Conservation (phyloP, 257 asterid species). For the Capsicum baccatum region DNA sequence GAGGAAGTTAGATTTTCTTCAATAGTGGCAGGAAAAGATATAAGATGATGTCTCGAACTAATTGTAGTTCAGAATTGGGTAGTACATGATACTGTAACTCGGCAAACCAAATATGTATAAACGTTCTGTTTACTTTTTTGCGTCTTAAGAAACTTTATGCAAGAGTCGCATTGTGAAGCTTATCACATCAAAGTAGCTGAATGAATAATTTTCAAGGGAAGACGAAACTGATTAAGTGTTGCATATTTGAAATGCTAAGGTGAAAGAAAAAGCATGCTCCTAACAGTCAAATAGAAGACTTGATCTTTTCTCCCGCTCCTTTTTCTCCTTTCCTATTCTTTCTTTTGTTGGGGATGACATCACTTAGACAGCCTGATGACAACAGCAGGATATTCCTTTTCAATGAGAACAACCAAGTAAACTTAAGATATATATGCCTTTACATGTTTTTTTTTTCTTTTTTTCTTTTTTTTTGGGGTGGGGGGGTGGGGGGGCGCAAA, state of each 20-base stretch:
- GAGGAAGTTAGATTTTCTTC: constrained; percentile 8
- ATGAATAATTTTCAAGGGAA: background rate
- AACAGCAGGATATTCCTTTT: background rate
- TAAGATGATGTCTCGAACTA: constrained; percentile 14
- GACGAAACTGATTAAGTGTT: background rate
- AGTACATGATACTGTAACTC: background rate
- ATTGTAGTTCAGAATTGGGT: background rate
- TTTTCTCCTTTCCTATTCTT: background rate
- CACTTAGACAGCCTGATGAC: constrained; percentile 17
- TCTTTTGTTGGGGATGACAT: background rate
- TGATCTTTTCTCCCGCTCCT: background rate
- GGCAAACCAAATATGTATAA: background rate
- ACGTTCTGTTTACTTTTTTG: background rate
- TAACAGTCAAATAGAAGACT: background rate
- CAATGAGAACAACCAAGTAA: background rate
- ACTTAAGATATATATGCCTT: background rate
- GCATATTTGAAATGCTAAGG: background rate
- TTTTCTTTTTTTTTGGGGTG: background rate
- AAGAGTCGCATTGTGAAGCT: background rate
- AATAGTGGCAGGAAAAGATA: constrained; percentile 3
- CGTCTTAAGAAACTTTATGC: background rate
- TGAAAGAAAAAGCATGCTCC: background rate
- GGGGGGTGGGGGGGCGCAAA: too few species aligned
- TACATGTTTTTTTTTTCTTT: too few species aligned
- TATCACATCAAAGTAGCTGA: background rate